These are phyloP conservation scores for Teratosphaeriaceae sp. DNA, from an alignment of 2,329 filamentous ascomycete species.

Conservation along the genomic window DNA sequence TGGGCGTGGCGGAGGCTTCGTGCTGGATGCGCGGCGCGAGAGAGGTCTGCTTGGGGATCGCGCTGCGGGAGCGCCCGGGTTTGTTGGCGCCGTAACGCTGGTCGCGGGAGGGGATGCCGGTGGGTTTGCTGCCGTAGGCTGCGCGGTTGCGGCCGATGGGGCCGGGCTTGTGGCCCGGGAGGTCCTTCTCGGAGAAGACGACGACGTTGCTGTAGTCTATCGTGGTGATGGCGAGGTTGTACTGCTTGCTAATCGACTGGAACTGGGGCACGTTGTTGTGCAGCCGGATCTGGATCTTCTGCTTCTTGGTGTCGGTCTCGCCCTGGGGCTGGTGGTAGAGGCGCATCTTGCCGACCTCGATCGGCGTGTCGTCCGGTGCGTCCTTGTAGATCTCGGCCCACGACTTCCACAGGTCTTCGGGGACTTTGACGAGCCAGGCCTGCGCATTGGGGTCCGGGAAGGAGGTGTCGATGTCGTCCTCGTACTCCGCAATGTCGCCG, in stretches of 20 bases:
- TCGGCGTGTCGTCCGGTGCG: conserved; percentile 48
- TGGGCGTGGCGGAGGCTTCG: conserved; percentile 65
- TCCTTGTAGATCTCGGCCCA: conserved; percentile 74
- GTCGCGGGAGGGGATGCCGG: conserved; percentile 17
- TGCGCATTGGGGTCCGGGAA: conserved; percentile 17
- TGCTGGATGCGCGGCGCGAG: conserved; percentile 66
- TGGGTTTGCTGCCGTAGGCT: conserved; percentile 9
- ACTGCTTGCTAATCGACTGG: conserved; percentile 76
- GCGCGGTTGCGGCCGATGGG: conserved; percentile 14
- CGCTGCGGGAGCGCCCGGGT: conserved; percentile 19
- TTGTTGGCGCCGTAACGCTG: conserved; percentile 18
- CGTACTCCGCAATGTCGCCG: conserved; percentile 24
- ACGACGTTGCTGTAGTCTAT: conserved; percentile 74
- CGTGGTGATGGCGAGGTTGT: conserved; percentile 67
- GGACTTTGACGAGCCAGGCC: conserved; percentile 68
- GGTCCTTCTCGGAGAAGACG: conserved; percentile 88
- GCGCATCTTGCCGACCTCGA: conserved; percentile 69
- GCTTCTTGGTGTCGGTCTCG: conserved; percentile 16
- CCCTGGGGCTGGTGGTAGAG: conserved; percentile 28
- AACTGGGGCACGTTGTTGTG: conserved; percentile 59
- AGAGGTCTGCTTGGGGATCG: conserved; percentile 63
- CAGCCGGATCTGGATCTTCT: conserved; percentile 61
- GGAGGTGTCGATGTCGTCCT: conserved; percentile 27
- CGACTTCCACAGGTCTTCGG: conserved; percentile 71
- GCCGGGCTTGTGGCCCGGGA: conserved; percentile 51